These are phyloP conservation scores for Trichoderma afroharzianum DNA, from an alignment of 2,329 filamentous ascomycete species.

Conservation along the genomic window DNA sequence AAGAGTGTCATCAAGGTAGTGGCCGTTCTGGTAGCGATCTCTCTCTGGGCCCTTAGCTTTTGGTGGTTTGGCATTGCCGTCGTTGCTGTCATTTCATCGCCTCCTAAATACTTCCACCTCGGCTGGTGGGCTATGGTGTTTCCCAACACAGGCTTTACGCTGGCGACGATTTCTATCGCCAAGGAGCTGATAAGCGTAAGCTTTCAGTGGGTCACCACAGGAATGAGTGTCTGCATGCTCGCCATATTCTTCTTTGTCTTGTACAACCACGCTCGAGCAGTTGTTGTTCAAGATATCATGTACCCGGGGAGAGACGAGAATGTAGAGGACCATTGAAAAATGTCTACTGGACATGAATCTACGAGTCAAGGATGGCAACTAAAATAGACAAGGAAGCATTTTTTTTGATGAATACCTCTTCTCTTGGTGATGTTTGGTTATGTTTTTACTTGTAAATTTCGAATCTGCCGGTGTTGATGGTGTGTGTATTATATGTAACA, in stretches of 20 bases:
- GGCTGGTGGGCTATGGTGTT: conserved; percentile 65
- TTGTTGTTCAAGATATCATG: conserved; percentile 52
- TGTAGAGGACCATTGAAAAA: conserved; percentile 37
- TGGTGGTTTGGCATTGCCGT: conserved; percentile 53
- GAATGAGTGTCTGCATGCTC: conserved; percentile 46
- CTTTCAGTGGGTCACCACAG: conserved; percentile 47
- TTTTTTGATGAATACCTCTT: not conserved
- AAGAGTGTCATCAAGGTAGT: conserved; percentile 43
- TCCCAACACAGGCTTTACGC: conserved; percentile 57
- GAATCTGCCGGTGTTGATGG: not conserved
- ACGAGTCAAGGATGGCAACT: not conserved
- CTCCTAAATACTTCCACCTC: conserved; percentile 53
- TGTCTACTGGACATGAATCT: no score
- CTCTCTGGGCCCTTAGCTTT: conserved; percentile 60
- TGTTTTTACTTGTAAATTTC: not conserved
- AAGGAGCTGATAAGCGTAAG: conserved; percentile 43
- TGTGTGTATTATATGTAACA: not conserved
- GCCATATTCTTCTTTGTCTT: conserved; percentile 43
- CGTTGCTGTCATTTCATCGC: conserved; percentile 33
- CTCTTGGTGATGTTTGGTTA: not conserved
- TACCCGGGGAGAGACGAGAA: conserved; percentile 54
- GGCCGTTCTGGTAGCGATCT: conserved; percentile 49
- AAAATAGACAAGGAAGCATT: not conserved
- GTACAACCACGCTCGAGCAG: conserved; percentile 41
- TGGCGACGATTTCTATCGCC: conserved; percentile 54